phyloP scores from a whole-genome alignment of 2,329 filamentous ascomycete genomes.

The Nemania sp. region DNA sequence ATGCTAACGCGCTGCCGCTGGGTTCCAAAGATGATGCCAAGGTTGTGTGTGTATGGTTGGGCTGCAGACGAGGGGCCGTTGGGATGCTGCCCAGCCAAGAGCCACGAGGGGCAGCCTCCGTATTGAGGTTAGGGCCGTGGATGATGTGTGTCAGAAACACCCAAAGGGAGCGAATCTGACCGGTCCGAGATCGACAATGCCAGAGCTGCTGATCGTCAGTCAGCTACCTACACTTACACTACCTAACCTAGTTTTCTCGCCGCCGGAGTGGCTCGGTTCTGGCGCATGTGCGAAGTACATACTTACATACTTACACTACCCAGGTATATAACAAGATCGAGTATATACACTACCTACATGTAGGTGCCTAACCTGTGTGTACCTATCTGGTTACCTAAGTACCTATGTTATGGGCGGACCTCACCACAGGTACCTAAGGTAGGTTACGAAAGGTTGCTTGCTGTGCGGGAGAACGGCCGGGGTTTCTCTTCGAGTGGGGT shows the following conservation, averaged over 20 bases:
- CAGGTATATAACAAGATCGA: not conserved
- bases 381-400: too few species aligned
- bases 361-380: too few species aligned
- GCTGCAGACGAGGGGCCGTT: slow-evolving; percentile 39
- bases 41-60: slow-evolving; percentile 33
- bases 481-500: not conserved
- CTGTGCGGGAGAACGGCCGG: not conserved
- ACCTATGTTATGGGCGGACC: too few species aligned
- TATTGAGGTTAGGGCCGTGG: slow-evolving; percentile 10
- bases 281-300: not conserved
- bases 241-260: slow-evolving; percentile 11
- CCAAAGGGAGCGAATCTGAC: slow-evolving; percentile 13
- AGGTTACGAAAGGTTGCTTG: too few species aligned
- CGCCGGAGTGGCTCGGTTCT: not conserved
- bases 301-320: too few species aligned
- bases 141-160: slow-evolving; percentile 8
- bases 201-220: slow-evolving; percentile 23
- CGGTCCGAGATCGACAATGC: slow-evolving; percentile 25
- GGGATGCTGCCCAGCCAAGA: slow-evolving; percentile 39
- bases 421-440: too few species aligned
- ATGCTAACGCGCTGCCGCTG: slow-evolving; percentile 2
- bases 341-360: too few species aligned
- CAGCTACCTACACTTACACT: too few species aligned
- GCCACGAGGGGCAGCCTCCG: slow-evolving; percentile 31
- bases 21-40: slow-evolving; percentile 18